These are phyloP conservation scores for Ramicandelaber brevisporus DNA, from an alignment of 192 early-diverging fungal genomes.

Conservation along the genomic window DNA sequence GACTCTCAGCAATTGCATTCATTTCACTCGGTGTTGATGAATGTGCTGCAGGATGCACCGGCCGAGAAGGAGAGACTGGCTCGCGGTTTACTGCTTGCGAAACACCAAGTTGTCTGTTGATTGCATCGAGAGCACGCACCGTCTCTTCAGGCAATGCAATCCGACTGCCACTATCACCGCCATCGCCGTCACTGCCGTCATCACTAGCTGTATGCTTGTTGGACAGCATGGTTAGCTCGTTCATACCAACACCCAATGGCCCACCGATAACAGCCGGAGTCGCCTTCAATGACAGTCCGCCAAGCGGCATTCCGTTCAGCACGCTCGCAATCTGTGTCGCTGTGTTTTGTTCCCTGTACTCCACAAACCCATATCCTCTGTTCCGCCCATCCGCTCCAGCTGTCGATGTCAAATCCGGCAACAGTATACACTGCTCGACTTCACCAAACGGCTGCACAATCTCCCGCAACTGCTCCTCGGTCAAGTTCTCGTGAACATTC, in stretches of 20 bases:
- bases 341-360: constrained; percentile 32
- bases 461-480: constrained; percentile 39
- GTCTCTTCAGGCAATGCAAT: constrained; percentile 14
- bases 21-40: not conserved
- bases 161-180: too few species aligned
- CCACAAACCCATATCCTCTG: constrained; percentile 60
- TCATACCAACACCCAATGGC: constrained; percentile 55
- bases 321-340: constrained; percentile 31
- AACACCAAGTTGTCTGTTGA: constrained; percentile 4
- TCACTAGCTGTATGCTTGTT: constrained; percentile 2
- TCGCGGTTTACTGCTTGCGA: not conserved
- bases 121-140: constrained; percentile 9
- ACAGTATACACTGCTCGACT: constrained; percentile 37
- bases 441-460: constrained; percentile 73
- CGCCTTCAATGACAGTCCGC: constrained; percentile 40
- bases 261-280: constrained; percentile 46
- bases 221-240: constrained; percentile 30
- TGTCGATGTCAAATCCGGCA: constrained; percentile 30
- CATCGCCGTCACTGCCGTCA: not conserved
- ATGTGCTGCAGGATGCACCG: not conserved
- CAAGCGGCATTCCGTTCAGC: constrained; percentile 59
- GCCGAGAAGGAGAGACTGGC: not conserved
- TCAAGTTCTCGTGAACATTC: constrained; percentile 51
- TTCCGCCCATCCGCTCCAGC: too few species aligned
- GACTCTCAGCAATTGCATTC: not conserved